Percentiles rank a stretch among this genome's conserved stretches.
These are phyloP conservation scores for Chytriomyces sp. DNA, from an alignment of 192 early-diverging fungal species.

Conservation along the genomic window DNA sequence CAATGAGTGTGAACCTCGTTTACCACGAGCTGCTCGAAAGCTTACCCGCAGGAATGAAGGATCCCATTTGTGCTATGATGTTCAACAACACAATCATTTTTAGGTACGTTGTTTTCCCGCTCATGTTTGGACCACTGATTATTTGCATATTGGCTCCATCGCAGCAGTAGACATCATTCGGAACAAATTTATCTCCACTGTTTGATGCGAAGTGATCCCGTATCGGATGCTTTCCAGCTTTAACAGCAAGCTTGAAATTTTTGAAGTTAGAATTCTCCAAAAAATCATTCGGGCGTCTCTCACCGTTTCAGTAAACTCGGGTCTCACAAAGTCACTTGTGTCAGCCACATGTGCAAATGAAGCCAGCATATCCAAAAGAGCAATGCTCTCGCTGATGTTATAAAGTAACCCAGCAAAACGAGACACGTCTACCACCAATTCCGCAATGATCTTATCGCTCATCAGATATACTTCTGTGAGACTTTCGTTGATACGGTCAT, in stretches of 20 bases:
- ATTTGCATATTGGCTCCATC: slow-evolving; percentile 68
- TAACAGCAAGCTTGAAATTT: slow-evolving; percentile 64
- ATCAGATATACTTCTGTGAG: slow-evolving; percentile 71
- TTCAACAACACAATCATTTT: slow-evolving; percentile 76
- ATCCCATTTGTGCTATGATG: slow-evolving; percentile 88
- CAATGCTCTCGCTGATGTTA: slow-evolving; percentile 63
- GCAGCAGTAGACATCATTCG: slow-evolving; percentile 73
- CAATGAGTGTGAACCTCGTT: too few species aligned
- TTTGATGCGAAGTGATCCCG: slow-evolving; percentile 49
- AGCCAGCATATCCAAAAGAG: slow-evolving; percentile 75
- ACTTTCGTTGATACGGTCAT: slow-evolving; percentile 80
- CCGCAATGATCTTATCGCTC: slow-evolving; percentile 52
- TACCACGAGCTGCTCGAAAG: too few species aligned
- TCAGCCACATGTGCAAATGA: slow-evolving; percentile 67
- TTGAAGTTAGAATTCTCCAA: not conserved
- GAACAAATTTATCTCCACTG: slow-evolving; percentile 57
- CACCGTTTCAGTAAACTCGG: slow-evolving; percentile 76
- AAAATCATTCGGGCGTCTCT: not conserved
- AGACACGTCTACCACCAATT: slow-evolving; percentile 61
- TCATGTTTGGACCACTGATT: slow-evolving; percentile 92
- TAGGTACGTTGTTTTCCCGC: slow-evolving; percentile 87
- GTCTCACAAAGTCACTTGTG: slow-evolving; percentile 52
- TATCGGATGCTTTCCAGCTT: slow-evolving; percentile 78
- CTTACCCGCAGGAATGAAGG: slow-evolving; percentile 73
- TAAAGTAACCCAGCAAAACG: slow-evolving; percentile 68